Evolutionary conservation across 139 green algal species (phyloP), one percentile per base, ranked within the genome.

Genomic region (Picochlorum sp.): DNA sequence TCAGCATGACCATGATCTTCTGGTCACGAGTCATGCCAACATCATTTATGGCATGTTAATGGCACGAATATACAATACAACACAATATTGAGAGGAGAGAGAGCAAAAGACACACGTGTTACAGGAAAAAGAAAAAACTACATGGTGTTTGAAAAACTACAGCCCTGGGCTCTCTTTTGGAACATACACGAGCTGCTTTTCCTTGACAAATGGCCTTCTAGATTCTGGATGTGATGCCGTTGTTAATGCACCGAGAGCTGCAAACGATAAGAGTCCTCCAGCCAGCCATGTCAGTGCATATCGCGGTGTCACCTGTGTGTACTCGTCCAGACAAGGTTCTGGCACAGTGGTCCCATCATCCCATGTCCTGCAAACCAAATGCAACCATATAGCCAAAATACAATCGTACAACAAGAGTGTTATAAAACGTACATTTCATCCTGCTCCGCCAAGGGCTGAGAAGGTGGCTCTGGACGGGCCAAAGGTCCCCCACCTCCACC

Each of bases 331-430:
- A 66, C 65, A 78, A 5, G 82, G 74, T 69, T 90, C 83, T 3
- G 83, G 83, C 31, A 80, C 72, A 14, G 63, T 69, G 2, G 70
- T 88, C 24, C 83, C 83, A 65, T 90, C 83, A 57, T 90, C 80
- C 83, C 83, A 90, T 18, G 66, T 80, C 56, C 70, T 77, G 70
- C 70, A 61, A 30, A 30, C 28, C 16, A 28, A 14, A 63, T n/a
- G 14, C 45, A 18, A 18, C 14, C 55, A 38, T 23, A 57, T 30
- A 26, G 15, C 13, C 4, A 26, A 11, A 0, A 26, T 0, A 26
- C 34, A 3, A 26, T 5, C 50, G 10, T 37, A 6, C 0, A n/a
- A 52, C 37, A 10, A 14, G 10, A 64, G 4, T 6, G 0, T 28
- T 38, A 65, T 51, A 11, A 18, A 26, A 64, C 70, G 66, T 54